Evolutionary conservation across 2,329 filamentous ascomycete species (phyloP), one percentile per base, ranked within the genome.

Genomic region (Fusarium sp.): DNA sequence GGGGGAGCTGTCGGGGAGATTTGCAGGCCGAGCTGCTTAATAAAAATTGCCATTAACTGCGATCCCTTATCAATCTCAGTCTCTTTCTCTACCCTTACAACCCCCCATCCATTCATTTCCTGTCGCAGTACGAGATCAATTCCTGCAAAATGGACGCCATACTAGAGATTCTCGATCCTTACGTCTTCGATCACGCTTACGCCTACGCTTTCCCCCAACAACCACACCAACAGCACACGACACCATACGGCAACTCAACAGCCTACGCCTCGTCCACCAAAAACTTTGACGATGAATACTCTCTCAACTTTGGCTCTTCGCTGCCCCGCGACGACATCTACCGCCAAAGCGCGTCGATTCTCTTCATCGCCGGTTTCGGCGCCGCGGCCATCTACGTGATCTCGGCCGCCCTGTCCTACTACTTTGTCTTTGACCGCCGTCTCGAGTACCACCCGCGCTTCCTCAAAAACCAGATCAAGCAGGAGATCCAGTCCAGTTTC

Each of bases 401-500:
- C 63, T 90, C 86, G 72, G 87, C 89, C 21, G 81, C 85, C 33
- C 77, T 91, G 13, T 92, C 89, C 31, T 93, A 93, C 77, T 76
- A 88, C 75, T 86, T 91, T 76, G 79, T 93, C 51, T 81, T 80
- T 58, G 79, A 81, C 67, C 72, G 75, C 14, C 76, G 77, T 11
- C 72, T 79, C 46, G 77, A 79, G 67, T 68, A 81, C 61, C 79
- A 81, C 65, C 79, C 79, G 17, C 76, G 78, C 53, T 81, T 80
- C 70, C 72, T 81, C 49, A 75, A 79, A 73, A 80, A 80, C 71
- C 79, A 81, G 63, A 69, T 80, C 49, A 72, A 72, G 47, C 77
- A 74, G 55, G 79, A 81, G 69, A 80, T 81, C 47, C 58, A 63
- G 15, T 77, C 75, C 4, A 79, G 79, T 27, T 69, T 81, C 65